phyloP scores from a whole-genome alignment of 192 early-diverging fungal species.

The Spizellomyces punctatus region DNA sequence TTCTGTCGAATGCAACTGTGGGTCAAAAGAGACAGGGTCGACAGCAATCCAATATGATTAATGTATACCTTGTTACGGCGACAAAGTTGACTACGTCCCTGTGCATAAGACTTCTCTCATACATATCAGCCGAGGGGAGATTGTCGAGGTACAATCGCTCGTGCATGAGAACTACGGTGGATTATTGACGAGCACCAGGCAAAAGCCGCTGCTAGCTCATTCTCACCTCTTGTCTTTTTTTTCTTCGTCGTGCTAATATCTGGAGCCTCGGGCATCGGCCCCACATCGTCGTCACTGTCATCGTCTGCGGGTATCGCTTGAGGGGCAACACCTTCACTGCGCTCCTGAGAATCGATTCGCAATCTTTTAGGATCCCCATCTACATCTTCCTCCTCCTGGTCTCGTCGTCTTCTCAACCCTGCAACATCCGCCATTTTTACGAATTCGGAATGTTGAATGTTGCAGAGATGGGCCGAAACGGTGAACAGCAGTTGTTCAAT shows the following conservation, averaged over 20 bases:
- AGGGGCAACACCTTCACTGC: no score
- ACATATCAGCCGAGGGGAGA: constrained; percentile 89
- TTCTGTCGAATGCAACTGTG: constrained; percentile 40
- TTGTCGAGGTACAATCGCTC: constrained; percentile 77
- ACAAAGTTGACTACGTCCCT: constrained; percentile 84
- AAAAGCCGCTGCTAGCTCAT: background rate
- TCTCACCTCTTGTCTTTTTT: constrained; percentile 21
- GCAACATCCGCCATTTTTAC: no score
- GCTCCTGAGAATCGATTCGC: no score
- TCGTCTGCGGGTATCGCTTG: background rate
- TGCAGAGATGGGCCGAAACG: no score
- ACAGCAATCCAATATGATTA: no score
- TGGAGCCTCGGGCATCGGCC: constrained; percentile 29
- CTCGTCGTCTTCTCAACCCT: no score
- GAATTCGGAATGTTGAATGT: no score
- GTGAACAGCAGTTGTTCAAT: no score
- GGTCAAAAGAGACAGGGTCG: no score
- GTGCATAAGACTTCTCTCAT: constrained; percentile 96
- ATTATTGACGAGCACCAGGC: background rate
- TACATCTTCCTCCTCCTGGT: no score
- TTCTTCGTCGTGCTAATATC: constrained; percentile 18
- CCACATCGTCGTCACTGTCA: constrained; percentile 36
- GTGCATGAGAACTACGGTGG: constrained; percentile 42
- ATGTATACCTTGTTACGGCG: constrained; percentile 57
- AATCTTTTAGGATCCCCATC: no score